Conservation (phyloP, 805 yeast genomes). For the Starmerella stigmatis region DNA sequence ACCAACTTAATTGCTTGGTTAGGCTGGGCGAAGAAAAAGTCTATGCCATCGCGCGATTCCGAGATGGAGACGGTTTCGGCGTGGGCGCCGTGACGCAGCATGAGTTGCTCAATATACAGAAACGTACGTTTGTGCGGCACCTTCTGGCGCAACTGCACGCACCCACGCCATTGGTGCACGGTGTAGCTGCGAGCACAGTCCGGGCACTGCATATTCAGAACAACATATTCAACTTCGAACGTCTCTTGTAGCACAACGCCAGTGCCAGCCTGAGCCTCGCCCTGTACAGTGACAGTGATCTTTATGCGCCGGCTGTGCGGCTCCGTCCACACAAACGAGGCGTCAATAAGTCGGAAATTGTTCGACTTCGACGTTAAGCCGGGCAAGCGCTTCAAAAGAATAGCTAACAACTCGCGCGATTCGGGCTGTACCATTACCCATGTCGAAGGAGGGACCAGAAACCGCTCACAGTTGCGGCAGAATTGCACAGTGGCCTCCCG, state of each 20-base stretch:
- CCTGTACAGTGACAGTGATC: slow-evolving; percentile 82
- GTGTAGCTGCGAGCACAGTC: slow-evolving; percentile 95
- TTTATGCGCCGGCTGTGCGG: slow-evolving; percentile 92
- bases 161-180: slow-evolving; percentile 90
- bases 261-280: slow-evolving; percentile 73
- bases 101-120: slow-evolving; percentile 81
- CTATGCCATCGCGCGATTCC: slow-evolving; percentile 84
- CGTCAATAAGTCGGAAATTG: slow-evolving; percentile 82
- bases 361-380: slow-evolving; percentile 51
- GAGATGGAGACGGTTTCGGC: slow-evolving; percentile 81
- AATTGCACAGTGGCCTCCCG: slow-evolving; percentile 78
- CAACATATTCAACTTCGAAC: slow-evolving; percentile 88
- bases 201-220: slow-evolving; percentile 90
- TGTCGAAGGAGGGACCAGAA: slow-evolving; percentile 85
- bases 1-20: slow-evolving; percentile 89
- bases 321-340: slow-evolving; percentile 92
- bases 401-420: slow-evolving; percentile 82
- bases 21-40: slow-evolving; percentile 74
- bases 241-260: slow-evolving; percentile 78
- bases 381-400: slow-evolving; percentile 76
- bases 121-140: slow-evolving; percentile 92
- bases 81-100: slow-evolving; percentile 83
- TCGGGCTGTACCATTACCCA: slow-evolving; percentile 90
- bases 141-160: slow-evolving; percentile 93
- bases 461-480: slow-evolving; percentile 95